Conservation (phyloP, 306 rosid genomes). For the Gleditsia sinensis region DNA sequence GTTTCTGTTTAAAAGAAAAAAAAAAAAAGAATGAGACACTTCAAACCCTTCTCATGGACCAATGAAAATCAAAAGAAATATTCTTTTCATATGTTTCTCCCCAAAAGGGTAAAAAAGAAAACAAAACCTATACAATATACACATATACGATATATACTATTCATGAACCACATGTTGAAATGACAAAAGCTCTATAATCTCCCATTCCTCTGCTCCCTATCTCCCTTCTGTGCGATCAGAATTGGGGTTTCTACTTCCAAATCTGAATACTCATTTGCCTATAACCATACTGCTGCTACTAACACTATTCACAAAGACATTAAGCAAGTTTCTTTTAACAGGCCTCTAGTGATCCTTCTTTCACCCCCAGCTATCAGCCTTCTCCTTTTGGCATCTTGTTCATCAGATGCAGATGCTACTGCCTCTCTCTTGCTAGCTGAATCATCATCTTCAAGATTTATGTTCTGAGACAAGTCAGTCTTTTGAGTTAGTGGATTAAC, state of each 20-base stretch:
- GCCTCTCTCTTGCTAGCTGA: constrained; percentile 26
- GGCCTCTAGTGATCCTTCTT: constrained; percentile 42
- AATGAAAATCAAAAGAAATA: too few species aligned
- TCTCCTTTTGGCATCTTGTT: constrained; percentile 43
- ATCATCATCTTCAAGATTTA: constrained; percentile 37
- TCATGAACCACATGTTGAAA: constrained; percentile 38
- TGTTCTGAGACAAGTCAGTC: constrained; percentile 28
- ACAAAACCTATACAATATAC: background rate
- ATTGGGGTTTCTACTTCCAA: background rate
- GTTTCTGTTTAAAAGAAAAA: too few species aligned
- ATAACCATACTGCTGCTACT: constrained; percentile 17
- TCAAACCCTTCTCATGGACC: too few species aligned
- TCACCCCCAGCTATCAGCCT: constrained; percentile 27
- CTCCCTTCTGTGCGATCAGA: background rate
- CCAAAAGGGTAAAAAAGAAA: too few species aligned
- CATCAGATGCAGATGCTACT: constrained; percentile 21
- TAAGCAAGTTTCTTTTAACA: constrained; percentile 29
- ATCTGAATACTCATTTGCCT: constrained; percentile 20
- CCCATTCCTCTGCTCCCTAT: background rate
- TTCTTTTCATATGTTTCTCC: too few species aligned
- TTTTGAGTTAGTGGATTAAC: constrained; percentile 12
- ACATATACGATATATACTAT: background rate
- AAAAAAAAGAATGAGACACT: too few species aligned
- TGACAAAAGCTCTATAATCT: constrained; percentile 1
- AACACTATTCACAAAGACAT: constrained; percentile 34